phyloP scores from a whole-genome alignment of 2,329 filamentous ascomycete species.

The Herpomyces periplanetae region DNA sequence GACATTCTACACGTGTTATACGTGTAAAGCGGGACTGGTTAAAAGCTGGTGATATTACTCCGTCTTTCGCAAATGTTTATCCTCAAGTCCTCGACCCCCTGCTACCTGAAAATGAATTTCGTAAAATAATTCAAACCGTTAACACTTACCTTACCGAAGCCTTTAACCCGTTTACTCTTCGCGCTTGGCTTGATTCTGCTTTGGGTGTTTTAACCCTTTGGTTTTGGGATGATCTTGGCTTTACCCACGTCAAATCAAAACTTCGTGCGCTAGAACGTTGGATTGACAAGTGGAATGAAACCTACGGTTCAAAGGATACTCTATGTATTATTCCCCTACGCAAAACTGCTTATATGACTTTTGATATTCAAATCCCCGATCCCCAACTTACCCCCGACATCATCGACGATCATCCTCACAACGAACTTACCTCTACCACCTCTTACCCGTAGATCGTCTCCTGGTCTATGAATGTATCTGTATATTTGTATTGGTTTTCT shows the following conservation, averaged over 20 bases:
- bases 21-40: slow-evolving; percentile 74
- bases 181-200: slow-evolving; percentile 40
- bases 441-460: too few relatives aligned
- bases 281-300: slow-evolving; percentile 51
- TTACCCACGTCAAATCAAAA: slow-evolving; percentile 30
- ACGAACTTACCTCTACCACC: too few relatives aligned
- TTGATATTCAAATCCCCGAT: slow-evolving; percentile 45
- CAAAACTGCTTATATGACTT: slow-evolving; percentile 53
- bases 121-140: slow-evolving; percentile 35
- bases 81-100: slow-evolving; percentile 75
- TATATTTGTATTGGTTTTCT: too few relatives aligned
- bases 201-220: slow-evolving; percentile 56
- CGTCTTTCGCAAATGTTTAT: slow-evolving; percentile 75
- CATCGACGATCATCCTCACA: too few relatives aligned
- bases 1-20: slow-evolving; percentile 46
- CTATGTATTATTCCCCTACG: slow-evolving; percentile 41
- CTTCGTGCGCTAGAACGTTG: slow-evolving; percentile 31
- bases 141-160: slow-evolving; percentile 36
- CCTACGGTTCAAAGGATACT: slow-evolving; percentile 16
- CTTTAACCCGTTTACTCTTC: slow-evolving; percentile 33
- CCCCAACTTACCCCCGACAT: slow-evolving; percentile 19
- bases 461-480: too few relatives aligned
- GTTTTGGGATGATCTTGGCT: slow-evolving; percentile 66
- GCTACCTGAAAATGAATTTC: slow-evolving; percentile 50
- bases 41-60: slow-evolving; percentile 48